These are phyloP conservation scores for Gossypium herbaceum DNA, from an alignment of 345 rosid species.

Conservation along the genomic window DNA sequence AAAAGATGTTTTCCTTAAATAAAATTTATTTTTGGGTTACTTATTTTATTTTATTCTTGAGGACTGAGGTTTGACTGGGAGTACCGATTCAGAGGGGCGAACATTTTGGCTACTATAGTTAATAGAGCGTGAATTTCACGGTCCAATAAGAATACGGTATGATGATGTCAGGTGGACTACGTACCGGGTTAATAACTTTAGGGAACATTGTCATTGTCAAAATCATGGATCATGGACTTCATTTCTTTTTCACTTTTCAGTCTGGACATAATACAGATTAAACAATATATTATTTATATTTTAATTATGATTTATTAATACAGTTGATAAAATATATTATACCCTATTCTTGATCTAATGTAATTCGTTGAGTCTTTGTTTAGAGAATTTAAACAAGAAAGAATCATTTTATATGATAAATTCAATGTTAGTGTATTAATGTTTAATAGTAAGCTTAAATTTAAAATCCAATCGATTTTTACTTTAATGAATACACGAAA, in stretches of 20 bases:
- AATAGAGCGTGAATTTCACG: slow-evolving; percentile 8
- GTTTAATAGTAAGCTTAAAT: too few species aligned
- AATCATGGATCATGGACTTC: not conserved
- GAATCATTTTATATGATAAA: too few species aligned
- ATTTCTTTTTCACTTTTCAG: not conserved
- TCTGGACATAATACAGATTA: not conserved
- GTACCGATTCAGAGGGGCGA: not conserved
- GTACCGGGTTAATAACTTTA: slow-evolving; percentile 24
- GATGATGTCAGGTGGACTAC: slow-evolving; percentile 22
- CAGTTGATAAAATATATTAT: too few species aligned
- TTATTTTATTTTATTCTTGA: not conserved
- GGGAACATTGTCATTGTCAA: not conserved
- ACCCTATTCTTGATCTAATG: not conserved
- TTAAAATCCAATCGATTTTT: too few species aligned
- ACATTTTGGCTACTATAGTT: not conserved
- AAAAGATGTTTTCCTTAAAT: not conserved
- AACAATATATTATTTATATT: not conserved
- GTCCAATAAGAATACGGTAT: slow-evolving; percentile 16
- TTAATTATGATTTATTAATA: not conserved
- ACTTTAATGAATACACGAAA: too few species aligned
- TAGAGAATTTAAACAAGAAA: not conserved
- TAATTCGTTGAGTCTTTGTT: not conserved
- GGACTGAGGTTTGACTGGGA: slow-evolving; percentile 16
- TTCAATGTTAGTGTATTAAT: too few species aligned
- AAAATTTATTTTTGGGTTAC: not conserved